These are phyloP conservation scores for Phylloporus gajari DNA, from an alignment of 1,284 basidiomycete species.

Conservation along the genomic window DNA sequence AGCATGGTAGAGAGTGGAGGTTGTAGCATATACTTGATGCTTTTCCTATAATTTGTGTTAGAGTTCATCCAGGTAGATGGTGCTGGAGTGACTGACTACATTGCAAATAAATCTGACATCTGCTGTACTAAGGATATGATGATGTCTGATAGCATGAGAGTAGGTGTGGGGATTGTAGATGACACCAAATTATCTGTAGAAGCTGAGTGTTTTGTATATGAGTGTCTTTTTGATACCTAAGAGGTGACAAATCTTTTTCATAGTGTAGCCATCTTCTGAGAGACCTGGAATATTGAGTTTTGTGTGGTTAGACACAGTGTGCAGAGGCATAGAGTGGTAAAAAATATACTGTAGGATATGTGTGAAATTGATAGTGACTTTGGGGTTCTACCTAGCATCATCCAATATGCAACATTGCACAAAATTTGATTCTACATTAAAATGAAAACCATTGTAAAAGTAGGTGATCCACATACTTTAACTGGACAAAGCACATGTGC, in stretches of 20 bases:
- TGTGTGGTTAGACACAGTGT: neutral
- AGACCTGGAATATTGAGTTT: neutral
- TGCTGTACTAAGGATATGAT: too few relatives aligned
- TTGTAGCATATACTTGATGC: too few relatives aligned
- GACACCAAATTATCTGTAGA: neutral
- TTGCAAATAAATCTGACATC: too few relatives aligned
- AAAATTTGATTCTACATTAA: too few relatives aligned
- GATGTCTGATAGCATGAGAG: neutral
- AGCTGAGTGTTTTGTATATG: slow-evolving; percentile 1
- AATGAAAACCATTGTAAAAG: neutral
- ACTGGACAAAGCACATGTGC: neutral
- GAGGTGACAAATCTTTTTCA: neutral
- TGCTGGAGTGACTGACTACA: too few relatives aligned
- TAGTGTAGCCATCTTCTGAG: neutral
- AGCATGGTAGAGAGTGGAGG: too few relatives aligned
- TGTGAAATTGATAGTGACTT: too few relatives aligned
- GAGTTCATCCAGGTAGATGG: too few relatives aligned
- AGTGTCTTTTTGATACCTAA: neutral
- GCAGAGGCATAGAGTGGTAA: neutral
- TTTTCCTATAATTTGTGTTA: too few relatives aligned
- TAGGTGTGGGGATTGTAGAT: neutral
- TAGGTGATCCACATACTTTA: neutral
- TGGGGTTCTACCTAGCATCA: too few relatives aligned
- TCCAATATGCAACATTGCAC: too few relatives aligned
- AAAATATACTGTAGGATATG: neutral